Evolutionary conservation across 176 grass and related monocot genomes (phyloP).

Genomic region (Canna indica): DNA sequence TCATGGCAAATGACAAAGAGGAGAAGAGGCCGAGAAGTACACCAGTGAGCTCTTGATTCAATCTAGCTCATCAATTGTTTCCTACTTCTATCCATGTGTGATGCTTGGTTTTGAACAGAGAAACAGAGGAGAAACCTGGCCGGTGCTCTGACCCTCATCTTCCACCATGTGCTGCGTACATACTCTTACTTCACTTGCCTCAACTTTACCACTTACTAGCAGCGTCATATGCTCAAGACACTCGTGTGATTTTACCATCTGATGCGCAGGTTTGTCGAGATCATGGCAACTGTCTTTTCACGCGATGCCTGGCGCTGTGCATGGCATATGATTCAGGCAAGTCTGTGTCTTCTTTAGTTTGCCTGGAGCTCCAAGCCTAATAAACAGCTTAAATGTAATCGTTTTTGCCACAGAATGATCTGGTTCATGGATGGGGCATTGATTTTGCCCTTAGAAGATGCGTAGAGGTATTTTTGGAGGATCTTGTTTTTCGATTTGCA

Average conservation of each 20-base stretch:
- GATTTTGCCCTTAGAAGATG: slow-evolving; percentile 86
- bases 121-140: slow-evolving; percentile 73
- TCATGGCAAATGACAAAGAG: slow-evolving; percentile 97
- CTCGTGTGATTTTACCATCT: not conserved
- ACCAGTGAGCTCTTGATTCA: slow-evolving; percentile 48
- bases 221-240: not conserved
- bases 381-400: not conserved
- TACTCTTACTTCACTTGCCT: not conserved
- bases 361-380: not conserved
- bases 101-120: slow-evolving; percentile 30
- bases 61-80: not conserved
- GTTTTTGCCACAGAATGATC: slow-evolving; percentile 49
- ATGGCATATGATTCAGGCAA: slow-evolving; percentile 97
- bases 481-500: not conserved
- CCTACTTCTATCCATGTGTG: not conserved
- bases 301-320: slow-evolving; percentile 90
- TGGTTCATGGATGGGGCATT: slow-evolving; percentile 92
- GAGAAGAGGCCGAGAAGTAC: slow-evolving; percentile 74
- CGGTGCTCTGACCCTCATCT: slow-evolving; percentile 69
- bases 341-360: not conserved
- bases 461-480: slow-evolving; percentile 47
- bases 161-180: slow-evolving; percentile 86
- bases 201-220: not conserved
- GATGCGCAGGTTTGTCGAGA: slow-evolving; percentile 78
- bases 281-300: slow-evolving; percentile 94